Evolutionary conservation across 805 yeast genomes (phyloP).

Genomic region (Schwanniomyces polymorphus): DNA sequence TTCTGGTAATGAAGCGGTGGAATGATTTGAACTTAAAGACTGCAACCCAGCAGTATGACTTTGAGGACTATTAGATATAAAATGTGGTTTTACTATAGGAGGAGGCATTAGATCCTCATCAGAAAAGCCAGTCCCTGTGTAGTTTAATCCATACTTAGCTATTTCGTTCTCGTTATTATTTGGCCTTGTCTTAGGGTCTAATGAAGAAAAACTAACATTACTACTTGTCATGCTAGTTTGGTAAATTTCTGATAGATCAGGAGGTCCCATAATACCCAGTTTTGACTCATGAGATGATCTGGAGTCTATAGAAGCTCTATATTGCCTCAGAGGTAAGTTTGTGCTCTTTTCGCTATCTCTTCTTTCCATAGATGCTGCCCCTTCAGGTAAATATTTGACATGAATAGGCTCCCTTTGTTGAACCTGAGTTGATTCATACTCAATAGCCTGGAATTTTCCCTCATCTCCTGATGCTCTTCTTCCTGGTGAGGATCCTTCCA

Average conservation of each 20-base stretch:
- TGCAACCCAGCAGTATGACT: background rate
- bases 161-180: background rate
- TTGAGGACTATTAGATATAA: background rate
- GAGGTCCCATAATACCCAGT: background rate
- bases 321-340: background rate
- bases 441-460: slow-evolving; percentile 32
- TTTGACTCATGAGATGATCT: background rate
- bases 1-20: slow-evolving; percentile 3
- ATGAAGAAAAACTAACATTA: slow-evolving; percentile 9
- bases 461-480: background rate
- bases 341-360: background rate
- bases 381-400: slow-evolving; percentile 26
- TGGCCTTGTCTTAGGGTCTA: slow-evolving; percentile 12
- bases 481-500: slow-evolving; percentile 1
- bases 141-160: slow-evolving; percentile 23
- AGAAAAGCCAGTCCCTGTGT: slow-evolving; percentile 29
- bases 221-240: slow-evolving; percentile 3
- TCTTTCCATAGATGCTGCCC: slow-evolving; percentile 1
- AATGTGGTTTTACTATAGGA: slow-evolving; percentile 8
- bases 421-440: slow-evolving; percentile 28
- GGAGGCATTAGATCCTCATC: slow-evolving; percentile 25
- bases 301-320: background rate
- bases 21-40: background rate
- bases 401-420: slow-evolving; percentile 28
- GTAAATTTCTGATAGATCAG: background rate